Base-by-base conservation (phyloP, 2,329 filamentous ascomycete genomes). In the Chaetomium sp. region DNA sequence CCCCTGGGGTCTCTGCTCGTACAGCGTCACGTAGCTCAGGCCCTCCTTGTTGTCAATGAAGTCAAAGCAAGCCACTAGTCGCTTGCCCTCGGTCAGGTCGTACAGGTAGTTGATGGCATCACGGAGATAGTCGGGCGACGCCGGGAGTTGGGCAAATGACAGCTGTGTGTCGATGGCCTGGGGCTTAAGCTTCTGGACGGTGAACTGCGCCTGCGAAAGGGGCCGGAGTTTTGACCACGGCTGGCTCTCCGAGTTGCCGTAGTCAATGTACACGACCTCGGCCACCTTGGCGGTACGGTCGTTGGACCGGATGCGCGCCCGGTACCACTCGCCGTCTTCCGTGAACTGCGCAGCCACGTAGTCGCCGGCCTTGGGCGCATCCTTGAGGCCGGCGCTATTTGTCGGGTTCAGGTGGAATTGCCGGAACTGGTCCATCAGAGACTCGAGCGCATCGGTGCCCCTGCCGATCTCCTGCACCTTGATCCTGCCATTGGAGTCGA, bases 191-290 rank as follows among this genome's bases (percentile, higher is more conserved):
- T 88, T 91, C 70, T 90, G 83, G 4, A 82, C 76, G 43, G 83
- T 82, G 77, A 97, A 99, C 65, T 91, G 86, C 12, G 82, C 72
- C 68, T 89, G 84, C 50, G 85, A 81, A 49, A 99, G 81, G n/a
- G 90, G 79, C 34, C 94, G 88, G 44, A 99, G 83, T 62, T 82
- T 80, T 32, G 84, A 81, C 91, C 92, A 99, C 0, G 91, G 82
- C 55, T 95, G 79, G 68, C 85, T 87, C 73, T 99, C 94, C 54
- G 83, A 87, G 79, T 99, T 99, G 65, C 94, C 94, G 72, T 95
- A 99, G 76, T 99, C 94, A 60, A 99, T 84, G 73, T 96, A 99
- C 46, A 95, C 76, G 33, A 99, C 87, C 72, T 99, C 94, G 32
- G 91, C 87, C 65, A 88, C 84, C 79, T 94, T 90, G 66, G 86